These are phyloP conservation scores for Rhinocladiella similis DNA, from an alignment of 2,329 filamentous ascomycete species.

Conservation along the genomic window DNA sequence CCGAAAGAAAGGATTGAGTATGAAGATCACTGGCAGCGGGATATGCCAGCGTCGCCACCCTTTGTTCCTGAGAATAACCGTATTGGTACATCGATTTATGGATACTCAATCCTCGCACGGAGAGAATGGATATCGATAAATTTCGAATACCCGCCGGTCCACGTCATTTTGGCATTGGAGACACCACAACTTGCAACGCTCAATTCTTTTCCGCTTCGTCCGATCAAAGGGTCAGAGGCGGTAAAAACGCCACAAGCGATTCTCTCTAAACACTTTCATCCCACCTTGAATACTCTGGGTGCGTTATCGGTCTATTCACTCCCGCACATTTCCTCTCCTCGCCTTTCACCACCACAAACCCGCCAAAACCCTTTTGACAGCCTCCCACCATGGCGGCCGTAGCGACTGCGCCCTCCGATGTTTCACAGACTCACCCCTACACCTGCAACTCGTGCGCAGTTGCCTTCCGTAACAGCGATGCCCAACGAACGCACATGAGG, in stretches of 20 bases:
- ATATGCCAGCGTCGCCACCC: too few relatives aligned
- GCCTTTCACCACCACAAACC: neutral
- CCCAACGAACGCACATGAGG: conserved; percentile 95
- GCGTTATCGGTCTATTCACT: neutral
- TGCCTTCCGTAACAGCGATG: conserved; percentile 88
- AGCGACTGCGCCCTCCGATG: conserved; percentile 15
- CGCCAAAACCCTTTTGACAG: neutral
- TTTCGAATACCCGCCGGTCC: neutral
- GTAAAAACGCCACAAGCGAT: neutral
- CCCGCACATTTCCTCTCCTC: neutral
- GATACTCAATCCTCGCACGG: too few relatives aligned
- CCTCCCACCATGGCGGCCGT: conserved; percentile 20
- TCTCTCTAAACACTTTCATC: conserved; percentile 7
- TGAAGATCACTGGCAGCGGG: too few relatives aligned
- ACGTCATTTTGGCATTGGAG: neutral
- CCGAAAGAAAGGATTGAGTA: too few relatives aligned
- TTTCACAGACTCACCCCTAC: conserved; percentile 60
- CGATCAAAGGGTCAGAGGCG: neutral
- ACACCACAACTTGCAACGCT: neutral
- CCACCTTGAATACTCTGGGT: neutral
- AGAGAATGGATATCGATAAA: too few relatives aligned
- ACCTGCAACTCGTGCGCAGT: conserved; percentile 99
- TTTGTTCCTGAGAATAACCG: too few relatives aligned
- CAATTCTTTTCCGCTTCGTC: neutral
- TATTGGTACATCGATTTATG: too few relatives aligned